Base-by-base conservation (phyloP, 2,329 filamentous ascomycete species). In the Alternaria dauci region DNA sequence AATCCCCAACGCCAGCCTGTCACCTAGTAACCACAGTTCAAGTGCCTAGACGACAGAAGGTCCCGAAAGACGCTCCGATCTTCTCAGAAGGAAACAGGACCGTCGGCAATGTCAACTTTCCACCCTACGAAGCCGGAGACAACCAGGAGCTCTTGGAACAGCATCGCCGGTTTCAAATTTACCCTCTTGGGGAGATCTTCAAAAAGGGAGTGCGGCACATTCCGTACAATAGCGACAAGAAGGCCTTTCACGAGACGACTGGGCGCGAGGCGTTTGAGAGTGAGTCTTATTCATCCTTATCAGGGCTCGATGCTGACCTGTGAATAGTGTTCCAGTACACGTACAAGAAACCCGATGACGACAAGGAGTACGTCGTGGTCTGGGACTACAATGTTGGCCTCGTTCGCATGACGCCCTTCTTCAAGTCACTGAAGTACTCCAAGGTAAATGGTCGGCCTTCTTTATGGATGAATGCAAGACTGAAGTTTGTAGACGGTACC, bases 351-450 rank as follows among this genome's bases (percentile, higher is more conserved):
- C 91, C 91, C 0, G 87, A 84, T 11, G 86, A 77, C 0, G 85
- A 89, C 2, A 85, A 84, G 64, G 83, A 86, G 53, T 94, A 91
- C 76, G 87, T 87, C 1, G 89, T 98, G 62, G 93, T 97, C 87
- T 99, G 95, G 95, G 95, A 99, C 78, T 97, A 97, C 81, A 94
- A 96, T 71, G 88, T 94, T 63, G 95, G 95, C 8, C 88, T 98
- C 30, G 94, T 98, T 63, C 89, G 94, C 63, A 96, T 96, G 79
- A 97, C 94, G 2, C 91, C 93, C 28, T 92, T 98, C 75, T 98
- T 98, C 85, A 97, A 97, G 78, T 93, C 91, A 67, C 90, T 89
- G 76, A 89, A 90, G 65, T 94, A 94, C 74, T 86, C 90, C 66
- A 99, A 99, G 88, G 94, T 93, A 76, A 83, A 83, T 71, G 38